Base-by-base conservation (phyloP, 2,329 filamentous ascomycete species). In the Exophiala sp. region DNA sequence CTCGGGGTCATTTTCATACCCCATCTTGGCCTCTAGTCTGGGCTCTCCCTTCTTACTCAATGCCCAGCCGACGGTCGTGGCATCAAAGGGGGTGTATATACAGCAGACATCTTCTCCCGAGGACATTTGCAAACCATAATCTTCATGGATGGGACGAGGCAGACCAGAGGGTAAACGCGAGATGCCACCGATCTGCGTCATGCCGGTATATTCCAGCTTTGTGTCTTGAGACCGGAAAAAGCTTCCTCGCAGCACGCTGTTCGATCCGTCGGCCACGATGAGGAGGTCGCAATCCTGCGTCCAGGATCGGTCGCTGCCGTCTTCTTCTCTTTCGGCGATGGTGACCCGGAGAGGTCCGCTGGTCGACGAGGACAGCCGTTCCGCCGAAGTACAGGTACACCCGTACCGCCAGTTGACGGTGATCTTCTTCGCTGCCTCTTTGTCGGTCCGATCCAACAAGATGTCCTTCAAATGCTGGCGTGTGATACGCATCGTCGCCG, bases 71-170 rank as follows among this genome's bases (percentile, higher is more conserved):
- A 75, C 58, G 3, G 65, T 68, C 1, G 68, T 53, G 16, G 69
- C 50, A 54, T 77, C 74, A 9, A 75, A 65, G 0, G 75, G 73
- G 1, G 75, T 75, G 47, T 73, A 67, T 62, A 78, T 76, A 48
- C 74, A 74, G 3, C 69, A 68, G 0, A 69, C 63, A 0, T 75
- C 76, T 2, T 63, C 66, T 2, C 70, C 68, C 2, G 71, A 70
- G 3, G 54, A 56, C 54, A 75, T 49, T 47, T 72, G 64, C 35
- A 73, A 63, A 0, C 73, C 74, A 70, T 72, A 76, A 45, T 73
- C 68, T 8, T 64, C 55, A 39, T 66, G 52, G 14, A 42, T 42
- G 1, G 69, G 69, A 5, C 61, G 21, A 0, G 74, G 73, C 0
- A 72, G 54, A 3, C 61, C 50, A 0, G 67, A 58, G 18, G 40